These are phyloP conservation scores for Naganishia antarctica DNA, from an alignment of 768 basidiomycete genomes.

Conservation along the genomic window DNA sequence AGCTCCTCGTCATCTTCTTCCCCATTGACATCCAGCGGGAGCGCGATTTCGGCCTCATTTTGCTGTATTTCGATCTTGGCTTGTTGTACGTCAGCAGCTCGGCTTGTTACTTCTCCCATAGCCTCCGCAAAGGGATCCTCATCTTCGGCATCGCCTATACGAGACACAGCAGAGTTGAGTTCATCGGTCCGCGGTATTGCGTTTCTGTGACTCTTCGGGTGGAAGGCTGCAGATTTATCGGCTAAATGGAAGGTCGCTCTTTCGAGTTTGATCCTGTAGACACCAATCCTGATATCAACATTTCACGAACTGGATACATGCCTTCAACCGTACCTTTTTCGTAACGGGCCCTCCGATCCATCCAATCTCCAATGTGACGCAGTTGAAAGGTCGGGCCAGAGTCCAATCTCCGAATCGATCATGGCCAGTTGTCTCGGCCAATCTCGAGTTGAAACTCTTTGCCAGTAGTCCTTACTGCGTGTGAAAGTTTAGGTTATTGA, in stretches of 20 bases:
- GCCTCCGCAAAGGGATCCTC: slow-evolving; percentile 46
- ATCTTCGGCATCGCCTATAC: slow-evolving; percentile 42
- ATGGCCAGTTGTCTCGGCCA: slow-evolving; percentile 57
- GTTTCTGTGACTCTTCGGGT: slow-evolving; percentile 43
- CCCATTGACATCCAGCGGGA: not conserved
- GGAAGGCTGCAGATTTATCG: slow-evolving; percentile 54
- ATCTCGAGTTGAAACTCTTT: slow-evolving; percentile 54
- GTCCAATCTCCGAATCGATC: slow-evolving; percentile 68
- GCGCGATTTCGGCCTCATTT: not conserved
- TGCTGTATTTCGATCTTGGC: slow-evolving; percentile 9
- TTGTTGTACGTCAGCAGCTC: slow-evolving; percentile 24
- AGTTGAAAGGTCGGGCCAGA: slow-evolving; percentile 64
- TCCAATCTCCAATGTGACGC: slow-evolving; percentile 69
- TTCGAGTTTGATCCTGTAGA: slow-evolving; percentile 70
- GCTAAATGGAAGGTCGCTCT: slow-evolving; percentile 52
- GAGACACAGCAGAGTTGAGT: slow-evolving; percentile 43
- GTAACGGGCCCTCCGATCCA: slow-evolving; percentile 84
- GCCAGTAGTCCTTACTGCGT: slow-evolving; percentile 75
- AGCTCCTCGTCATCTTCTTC: slow-evolving; percentile 26
- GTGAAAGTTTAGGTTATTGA: no score
- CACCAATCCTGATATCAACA: not conserved
- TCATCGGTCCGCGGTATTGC: slow-evolving; percentile 44
- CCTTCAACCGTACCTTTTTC: slow-evolving; percentile 61
- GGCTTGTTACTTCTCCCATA: slow-evolving; percentile 36
- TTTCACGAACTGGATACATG: no score